phyloP scores from a whole-genome alignment of 139 green algal genomes.

The Deuterostichococcus epilithicus region DNA sequence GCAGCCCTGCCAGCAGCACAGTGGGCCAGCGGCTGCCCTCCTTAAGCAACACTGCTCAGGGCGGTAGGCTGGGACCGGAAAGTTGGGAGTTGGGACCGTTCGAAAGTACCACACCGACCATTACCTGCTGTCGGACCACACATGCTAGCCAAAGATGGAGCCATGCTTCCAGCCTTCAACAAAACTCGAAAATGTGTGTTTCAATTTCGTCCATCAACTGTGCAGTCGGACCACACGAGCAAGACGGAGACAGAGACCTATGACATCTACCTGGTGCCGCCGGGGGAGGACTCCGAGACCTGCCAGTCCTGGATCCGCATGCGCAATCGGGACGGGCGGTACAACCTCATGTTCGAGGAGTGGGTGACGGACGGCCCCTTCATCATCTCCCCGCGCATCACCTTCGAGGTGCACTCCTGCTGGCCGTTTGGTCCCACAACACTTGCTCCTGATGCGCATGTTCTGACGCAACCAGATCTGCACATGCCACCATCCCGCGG shows the following conservation, averaged over 20 bases:
- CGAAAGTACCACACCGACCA: too few species aligned
- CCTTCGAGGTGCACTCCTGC: constrained; percentile 87
- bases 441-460: too few species aligned
- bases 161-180: neutral
- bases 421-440: too few species aligned
- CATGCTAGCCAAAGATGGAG: neutral
- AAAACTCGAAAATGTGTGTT: too few species aligned
- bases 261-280: constrained; percentile 96
- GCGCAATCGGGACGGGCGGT: constrained; percentile 92
- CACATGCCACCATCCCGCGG: too few species aligned
- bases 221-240: constrained; percentile 15
- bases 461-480: too few species aligned
- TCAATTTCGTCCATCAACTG: neutral
- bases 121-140: too few species aligned
- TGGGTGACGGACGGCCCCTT: constrained; percentile 90
- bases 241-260: constrained; percentile 50
- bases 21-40: too few species aligned
- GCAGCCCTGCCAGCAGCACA: neutral
- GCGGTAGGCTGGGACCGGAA: too few species aligned
- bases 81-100: too few species aligned
- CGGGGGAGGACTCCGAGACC: constrained; percentile 87
- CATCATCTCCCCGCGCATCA: constrained; percentile 93
- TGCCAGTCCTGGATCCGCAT: constrained; percentile 95
- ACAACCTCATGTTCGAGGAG: constrained; percentile 98
- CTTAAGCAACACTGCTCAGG: too few species aligned